These are phyloP conservation scores for Pichia ethanolica DNA, from an alignment of 805 yeast genomes.

Conservation along the genomic window DNA sequence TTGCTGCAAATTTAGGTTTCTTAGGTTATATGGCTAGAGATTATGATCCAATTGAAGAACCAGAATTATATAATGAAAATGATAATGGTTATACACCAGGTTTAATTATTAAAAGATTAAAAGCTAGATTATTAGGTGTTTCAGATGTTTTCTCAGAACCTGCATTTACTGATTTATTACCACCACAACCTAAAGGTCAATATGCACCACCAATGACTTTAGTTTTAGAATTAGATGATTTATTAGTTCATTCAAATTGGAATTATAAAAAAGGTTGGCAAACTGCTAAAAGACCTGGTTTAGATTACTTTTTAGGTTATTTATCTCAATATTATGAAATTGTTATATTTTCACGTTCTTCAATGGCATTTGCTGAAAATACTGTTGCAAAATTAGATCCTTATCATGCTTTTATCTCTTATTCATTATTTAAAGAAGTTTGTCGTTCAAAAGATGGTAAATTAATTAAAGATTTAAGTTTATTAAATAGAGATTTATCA, in stretches of 20 bases:
- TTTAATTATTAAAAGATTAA: slow-evolving; percentile 61
- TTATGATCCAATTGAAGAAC: slow-evolving; percentile 75
- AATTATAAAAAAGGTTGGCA: slow-evolving; percentile 91
- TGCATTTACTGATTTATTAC: slow-evolving; percentile 84
- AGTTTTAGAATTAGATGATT: slow-evolving; percentile 83
- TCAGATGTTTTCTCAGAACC: slow-evolving; percentile 89
- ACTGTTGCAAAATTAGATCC: slow-evolving; percentile 90
- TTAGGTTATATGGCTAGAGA: slow-evolving; percentile 68
- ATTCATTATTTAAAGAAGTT: slow-evolving; percentile 84
- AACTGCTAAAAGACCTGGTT: slow-evolving; percentile 98
- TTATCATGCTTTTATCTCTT: slow-evolving; percentile 78
- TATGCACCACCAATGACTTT: slow-evolving; percentile 89
- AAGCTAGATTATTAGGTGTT: slow-evolving; percentile 63
- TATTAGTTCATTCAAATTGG: slow-evolving; percentile 90
- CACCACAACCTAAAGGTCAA: slow-evolving; percentile 85
- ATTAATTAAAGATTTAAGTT: slow-evolving; percentile 79
- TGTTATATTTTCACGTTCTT: slow-evolving; percentile 81
- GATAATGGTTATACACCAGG: slow-evolving; percentile 66
- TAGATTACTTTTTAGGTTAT: slow-evolving; percentile 92
- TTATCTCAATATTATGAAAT: slow-evolving; percentile 93
- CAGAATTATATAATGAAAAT: slow-evolving; percentile 31
- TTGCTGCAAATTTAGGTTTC: slow-evolving; percentile 48
- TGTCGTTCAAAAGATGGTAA: slow-evolving; percentile 85
- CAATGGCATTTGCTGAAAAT: slow-evolving; percentile 77
- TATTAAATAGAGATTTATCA: slow-evolving; percentile 83